These are phyloP conservation scores for Xylariaceae sp. DNA, from an alignment of 2,329 filamentous ascomycete genomes.

Conservation along the genomic window DNA sequence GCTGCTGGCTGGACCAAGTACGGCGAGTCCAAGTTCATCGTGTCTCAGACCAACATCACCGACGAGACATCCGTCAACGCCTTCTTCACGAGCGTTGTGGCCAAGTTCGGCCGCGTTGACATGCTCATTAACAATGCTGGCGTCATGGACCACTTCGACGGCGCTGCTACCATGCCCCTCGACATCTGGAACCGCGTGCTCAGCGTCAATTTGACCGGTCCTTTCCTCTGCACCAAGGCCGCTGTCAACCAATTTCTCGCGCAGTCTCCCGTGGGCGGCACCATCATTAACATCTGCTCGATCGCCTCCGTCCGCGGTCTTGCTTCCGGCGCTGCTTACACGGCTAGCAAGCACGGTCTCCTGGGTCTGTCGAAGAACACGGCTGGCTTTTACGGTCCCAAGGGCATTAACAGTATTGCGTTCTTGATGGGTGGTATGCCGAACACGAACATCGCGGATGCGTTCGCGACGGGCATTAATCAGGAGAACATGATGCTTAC, in stretches of 20 bases:
- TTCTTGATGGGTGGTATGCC: constrained; percentile 49
- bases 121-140: constrained; percentile 56
- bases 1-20: constrained; percentile 14
- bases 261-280: constrained; percentile 29
- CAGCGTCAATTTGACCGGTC: constrained; percentile 51
- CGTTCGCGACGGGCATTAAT: constrained; percentile 36
- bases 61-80: constrained; percentile 29
- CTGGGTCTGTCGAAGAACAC: constrained; percentile 53
- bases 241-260: constrained; percentile 45
- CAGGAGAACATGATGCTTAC: constrained; percentile 28
- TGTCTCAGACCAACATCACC: constrained; percentile 30
- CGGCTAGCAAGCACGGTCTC: constrained; percentile 49
- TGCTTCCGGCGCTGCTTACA: constrained; percentile 44
- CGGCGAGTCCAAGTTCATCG: constrained; percentile 21
- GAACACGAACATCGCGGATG: constrained; percentile 48
- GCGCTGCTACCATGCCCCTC: constrained; percentile 43
- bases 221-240: constrained; percentile 47
- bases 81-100: constrained; percentile 25
- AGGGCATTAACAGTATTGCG: constrained; percentile 48
- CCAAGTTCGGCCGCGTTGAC: constrained; percentile 44
- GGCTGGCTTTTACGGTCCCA: constrained; percentile 48
- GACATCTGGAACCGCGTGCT: constrained; percentile 50
- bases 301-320: constrained; percentile 17
- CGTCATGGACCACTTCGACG: constrained; percentile 52
- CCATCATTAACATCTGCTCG: constrained; percentile 27